phyloP scores from a whole-genome alignment of 2,329 filamentous ascomycete species.

The Aspergillus brunneoviolaceus region DNA sequence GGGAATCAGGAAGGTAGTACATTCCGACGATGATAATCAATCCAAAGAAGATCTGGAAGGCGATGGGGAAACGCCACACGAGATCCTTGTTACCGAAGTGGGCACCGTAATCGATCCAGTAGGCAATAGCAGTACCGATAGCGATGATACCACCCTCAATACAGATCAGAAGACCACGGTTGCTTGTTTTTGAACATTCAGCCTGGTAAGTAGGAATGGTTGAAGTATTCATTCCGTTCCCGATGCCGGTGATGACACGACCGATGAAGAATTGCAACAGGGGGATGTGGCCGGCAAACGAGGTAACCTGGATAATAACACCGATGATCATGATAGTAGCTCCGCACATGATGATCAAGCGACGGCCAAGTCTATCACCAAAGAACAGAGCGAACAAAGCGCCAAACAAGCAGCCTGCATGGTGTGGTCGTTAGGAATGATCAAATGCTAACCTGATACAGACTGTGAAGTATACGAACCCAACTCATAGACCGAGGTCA shows the following conservation, averaged over 20 bases:
- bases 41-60: conserved; percentile 54
- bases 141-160: conserved; percentile 56
- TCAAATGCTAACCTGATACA: background rate
- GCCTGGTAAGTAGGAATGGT: conserved; percentile 57
- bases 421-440: background rate
- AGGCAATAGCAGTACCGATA: conserved; percentile 53
- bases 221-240: conserved; percentile 57
- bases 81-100: conserved; percentile 36
- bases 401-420: conserved; percentile 35
- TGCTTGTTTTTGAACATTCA: conserved; percentile 55
- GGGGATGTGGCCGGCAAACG: conserved; percentile 32
- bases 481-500: conserved; percentile 35
- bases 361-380: conserved; percentile 39
- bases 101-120: conserved; percentile 53
- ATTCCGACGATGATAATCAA: conserved; percentile 46
- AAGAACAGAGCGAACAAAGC: conserved; percentile 39
- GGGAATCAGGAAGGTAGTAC: conserved; percentile 47
- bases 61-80: conserved; percentile 54
- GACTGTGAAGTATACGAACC: conserved; percentile 12
- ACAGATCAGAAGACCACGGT: conserved; percentile 61
- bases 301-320: conserved; percentile 40
- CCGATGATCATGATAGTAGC: conserved; percentile 52
- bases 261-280: conserved; percentile 55
- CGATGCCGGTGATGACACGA: conserved; percentile 53
- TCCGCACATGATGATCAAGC: conserved; percentile 56